Percentiles rank a stretch among this genome's conserved stretches.
phyloP scores from a whole-genome alignment of 2,329 filamentous ascomycete species.

The Ophiostoma piceae region DNA sequence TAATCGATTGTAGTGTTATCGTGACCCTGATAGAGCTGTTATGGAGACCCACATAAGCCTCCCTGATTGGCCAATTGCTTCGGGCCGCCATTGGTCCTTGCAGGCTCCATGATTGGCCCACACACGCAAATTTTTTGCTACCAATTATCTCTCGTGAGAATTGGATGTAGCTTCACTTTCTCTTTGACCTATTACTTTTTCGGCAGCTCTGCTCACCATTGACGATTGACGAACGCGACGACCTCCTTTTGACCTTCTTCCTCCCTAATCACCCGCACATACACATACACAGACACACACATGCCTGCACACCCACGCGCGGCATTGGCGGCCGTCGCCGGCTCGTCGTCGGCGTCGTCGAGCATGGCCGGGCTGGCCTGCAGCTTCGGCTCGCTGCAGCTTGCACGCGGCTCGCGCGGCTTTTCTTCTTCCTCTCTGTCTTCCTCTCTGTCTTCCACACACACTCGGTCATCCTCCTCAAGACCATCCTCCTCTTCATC shows the following conservation, averaged over 20 bases:
- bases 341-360: conserved; percentile 8
- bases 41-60: neutral
- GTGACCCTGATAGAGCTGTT: too few species aligned
- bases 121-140: conserved; percentile 12
- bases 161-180: neutral
- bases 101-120: conserved; percentile 4
- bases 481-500: neutral
- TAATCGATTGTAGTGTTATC: too few species aligned
- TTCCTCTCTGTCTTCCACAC: conserved; percentile 10
- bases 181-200: neutral
- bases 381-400: conserved; percentile 12
- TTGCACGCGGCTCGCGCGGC: conserved; percentile 12
- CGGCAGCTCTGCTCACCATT: conserved; percentile 1
- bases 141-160: neutral
- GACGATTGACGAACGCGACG: neutral
- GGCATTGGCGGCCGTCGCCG: conserved; percentile 16
- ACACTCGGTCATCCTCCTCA: neutral
- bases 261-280: neutral
- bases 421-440: conserved; percentile 13
- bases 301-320: conserved; percentile 17
- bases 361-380: conserved; percentile 14
- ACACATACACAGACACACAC: neutral
- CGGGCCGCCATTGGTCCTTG: conserved; percentile 12
- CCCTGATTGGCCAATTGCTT: conserved; percentile 8
- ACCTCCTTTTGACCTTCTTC: neutral